These are phyloP conservation scores for Chloranthus sessilifolius DNA, from an alignment of 164 flowering plant genomes.

Conservation along the genomic window DNA sequence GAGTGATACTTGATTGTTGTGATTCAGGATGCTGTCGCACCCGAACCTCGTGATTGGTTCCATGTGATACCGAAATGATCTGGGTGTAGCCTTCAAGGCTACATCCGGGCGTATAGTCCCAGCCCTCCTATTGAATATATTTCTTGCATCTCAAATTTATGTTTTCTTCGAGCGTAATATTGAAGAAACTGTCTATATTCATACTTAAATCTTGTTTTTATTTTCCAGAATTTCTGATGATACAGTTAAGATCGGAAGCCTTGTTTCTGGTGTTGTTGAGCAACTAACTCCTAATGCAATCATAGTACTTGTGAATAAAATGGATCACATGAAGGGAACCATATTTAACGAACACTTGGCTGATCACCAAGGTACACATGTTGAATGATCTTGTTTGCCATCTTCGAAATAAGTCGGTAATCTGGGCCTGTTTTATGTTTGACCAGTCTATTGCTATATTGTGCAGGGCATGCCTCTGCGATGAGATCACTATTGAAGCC, in stretches of 20 bases:
- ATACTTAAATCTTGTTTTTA: not conserved
- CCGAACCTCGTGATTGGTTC: too few relatives aligned
- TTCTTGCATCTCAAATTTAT: too few relatives aligned
- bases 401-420: too few relatives aligned
- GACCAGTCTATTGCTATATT: conserved; percentile 4
- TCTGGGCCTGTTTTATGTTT: too few relatives aligned
- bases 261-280: conserved; percentile 80
- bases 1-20: too few relatives aligned
- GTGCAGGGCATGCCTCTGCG: conserved; percentile 52
- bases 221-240: conserved; percentile 41
- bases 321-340: conserved; percentile 57
- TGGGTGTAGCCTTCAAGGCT: too few relatives aligned
- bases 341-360: conserved; percentile 76
- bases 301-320: conserved; percentile 39
- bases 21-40: too few relatives aligned
- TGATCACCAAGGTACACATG: conserved; percentile 62
- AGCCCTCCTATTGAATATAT: not conserved
- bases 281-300: conserved; percentile 44
- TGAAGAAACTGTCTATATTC: too few relatives aligned
- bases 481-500: conserved; percentile 71
- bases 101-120: too few relatives aligned
- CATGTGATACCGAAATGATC: too few relatives aligned
- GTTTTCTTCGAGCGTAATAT: too few relatives aligned
- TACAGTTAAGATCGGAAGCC: conserved; percentile 51
- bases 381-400: not conserved